Conservation (phyloP, 257 asterid species). For the Solanum corneliomulleri region DNA sequence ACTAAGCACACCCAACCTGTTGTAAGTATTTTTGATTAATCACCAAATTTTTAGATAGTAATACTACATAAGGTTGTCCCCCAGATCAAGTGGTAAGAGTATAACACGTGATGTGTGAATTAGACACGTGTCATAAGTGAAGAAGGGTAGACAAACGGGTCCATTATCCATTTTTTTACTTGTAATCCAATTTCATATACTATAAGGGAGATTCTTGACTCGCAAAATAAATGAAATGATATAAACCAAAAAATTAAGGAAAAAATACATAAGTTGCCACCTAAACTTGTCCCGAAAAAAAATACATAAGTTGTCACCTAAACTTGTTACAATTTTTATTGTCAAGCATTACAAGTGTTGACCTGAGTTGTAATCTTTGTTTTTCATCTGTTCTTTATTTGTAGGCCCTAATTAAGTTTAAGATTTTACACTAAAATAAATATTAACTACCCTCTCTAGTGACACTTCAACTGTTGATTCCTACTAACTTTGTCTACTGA, state of each 20-base stretch:
- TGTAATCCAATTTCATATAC: neutral
- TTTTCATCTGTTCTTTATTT: constrained; percentile 5
- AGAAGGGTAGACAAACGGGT: neutral
- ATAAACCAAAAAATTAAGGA: neutral
- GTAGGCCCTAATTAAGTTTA: neutral
- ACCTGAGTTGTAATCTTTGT: neutral
- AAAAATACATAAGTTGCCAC: neutral
- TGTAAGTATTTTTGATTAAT: neutral
- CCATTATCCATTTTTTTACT: neutral
- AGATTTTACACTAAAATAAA: constrained; percentile 22
- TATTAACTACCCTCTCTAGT: constrained; percentile 20
- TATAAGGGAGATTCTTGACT: neutral
- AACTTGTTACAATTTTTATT: neutral
- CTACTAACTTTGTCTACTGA: constrained; percentile 20
- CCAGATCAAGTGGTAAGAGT: neutral
- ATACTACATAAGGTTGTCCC: neutral
- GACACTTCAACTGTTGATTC: constrained; percentile 39
- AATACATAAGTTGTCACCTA: neutral
- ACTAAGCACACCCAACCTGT: neutral
- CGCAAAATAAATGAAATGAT: neutral
- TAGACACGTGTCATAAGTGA: neutral
- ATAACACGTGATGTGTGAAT: neutral
- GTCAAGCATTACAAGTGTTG: neutral
- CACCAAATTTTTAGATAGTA: neutral
- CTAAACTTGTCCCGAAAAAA: neutral